These are phyloP conservation scores for Arxiozyma heterogenica DNA, from an alignment of 1,139 yeast genomes.

Conservation along the genomic window DNA sequence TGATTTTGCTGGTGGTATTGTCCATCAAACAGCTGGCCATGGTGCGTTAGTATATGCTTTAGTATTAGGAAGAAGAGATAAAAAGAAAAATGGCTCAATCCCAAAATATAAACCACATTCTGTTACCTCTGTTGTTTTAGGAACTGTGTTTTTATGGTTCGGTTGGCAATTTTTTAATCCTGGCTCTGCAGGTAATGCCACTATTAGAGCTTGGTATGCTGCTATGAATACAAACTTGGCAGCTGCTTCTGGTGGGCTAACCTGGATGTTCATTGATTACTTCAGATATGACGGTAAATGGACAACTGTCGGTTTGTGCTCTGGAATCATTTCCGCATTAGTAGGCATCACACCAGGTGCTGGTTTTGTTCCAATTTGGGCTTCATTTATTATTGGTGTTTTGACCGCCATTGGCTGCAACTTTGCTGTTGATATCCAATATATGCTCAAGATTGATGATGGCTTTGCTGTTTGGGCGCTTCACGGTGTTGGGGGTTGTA, in stretches of 20 bases:
- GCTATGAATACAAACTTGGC: slow-evolving; percentile 87
- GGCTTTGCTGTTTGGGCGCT: slow-evolving; percentile 92
- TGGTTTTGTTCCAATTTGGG: slow-evolving; percentile 87
- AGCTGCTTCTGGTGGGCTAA: slow-evolving; percentile 82
- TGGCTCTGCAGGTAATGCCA: slow-evolving; percentile 88
- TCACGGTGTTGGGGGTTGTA: slow-evolving; percentile 90
- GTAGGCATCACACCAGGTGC: slow-evolving; percentile 98
- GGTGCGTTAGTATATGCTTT: slow-evolving; percentile 92
- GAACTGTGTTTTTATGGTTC: slow-evolving; percentile 90
- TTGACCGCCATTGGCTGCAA: slow-evolving; percentile 73
- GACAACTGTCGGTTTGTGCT: slow-evolving; percentile 91
- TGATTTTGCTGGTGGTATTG: slow-evolving; percentile 98
- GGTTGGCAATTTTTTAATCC: slow-evolving; percentile 99
- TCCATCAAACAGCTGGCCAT: slow-evolving; percentile 88
- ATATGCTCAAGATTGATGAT: slow-evolving; percentile 69
- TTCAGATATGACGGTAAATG: slow-evolving; percentile 83
- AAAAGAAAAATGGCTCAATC: slow-evolving; percentile 62
- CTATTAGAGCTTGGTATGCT: slow-evolving; percentile 90
- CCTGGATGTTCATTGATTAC: slow-evolving; percentile 90
- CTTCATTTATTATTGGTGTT: slow-evolving; percentile 75
- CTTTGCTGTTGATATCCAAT: slow-evolving; percentile 75
- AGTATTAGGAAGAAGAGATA: slow-evolving; percentile 83
- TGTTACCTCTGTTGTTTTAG: slow-evolving; percentile 81
- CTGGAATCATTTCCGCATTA: slow-evolving; percentile 88
- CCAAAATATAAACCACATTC: slow-evolving; percentile 91